These are phyloP conservation scores for Leccinum imitatum DNA, from an alignment of 768 basidiomycete species.

Conservation along the genomic window DNA sequence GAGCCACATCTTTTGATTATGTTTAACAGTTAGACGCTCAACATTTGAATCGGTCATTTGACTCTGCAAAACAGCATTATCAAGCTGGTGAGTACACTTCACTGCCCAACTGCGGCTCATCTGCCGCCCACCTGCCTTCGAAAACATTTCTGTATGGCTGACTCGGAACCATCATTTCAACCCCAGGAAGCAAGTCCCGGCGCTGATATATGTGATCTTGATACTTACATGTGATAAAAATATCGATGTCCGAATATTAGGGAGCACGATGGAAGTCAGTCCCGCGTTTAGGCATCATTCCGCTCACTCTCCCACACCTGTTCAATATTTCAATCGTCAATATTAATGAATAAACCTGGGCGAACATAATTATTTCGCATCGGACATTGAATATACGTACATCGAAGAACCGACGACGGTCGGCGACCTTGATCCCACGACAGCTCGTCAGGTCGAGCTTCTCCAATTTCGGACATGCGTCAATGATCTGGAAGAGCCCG, in stretches of 20 bases:
- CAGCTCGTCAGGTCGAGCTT: conserved; percentile 68
- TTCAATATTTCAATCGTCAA: not conserved
- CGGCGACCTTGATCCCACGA: conserved; percentile 55
- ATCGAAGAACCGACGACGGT: conserved; percentile 68
- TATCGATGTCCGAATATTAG: not conserved
- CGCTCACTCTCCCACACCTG: conserved; percentile 30
- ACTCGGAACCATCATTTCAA: not conserved
- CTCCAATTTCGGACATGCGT: conserved; percentile 51
- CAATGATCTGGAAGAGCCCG: conserved; percentile 56
- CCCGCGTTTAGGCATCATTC: not conserved
- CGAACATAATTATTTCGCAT: not conserved
- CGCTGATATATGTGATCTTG: not conserved
- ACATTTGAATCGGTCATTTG: too few relatives aligned
- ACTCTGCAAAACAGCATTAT: too few relatives aligned
- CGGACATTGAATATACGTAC: conserved; percentile 19
- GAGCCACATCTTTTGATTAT: too few relatives aligned
- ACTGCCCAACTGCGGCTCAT: too few relatives aligned
- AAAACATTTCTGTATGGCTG: not conserved
- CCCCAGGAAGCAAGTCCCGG: not conserved
- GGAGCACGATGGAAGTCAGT: not conserved
- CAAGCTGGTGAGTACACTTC: too few relatives aligned
- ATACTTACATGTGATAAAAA: not conserved
- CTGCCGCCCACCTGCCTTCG: not conserved
- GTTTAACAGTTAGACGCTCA: too few relatives aligned
- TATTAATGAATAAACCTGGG: not conserved